A percentile compares a stretch with the other conserved stretches of the same genome.
These are phyloP conservation scores for Talaromyces sp. DNA, from an alignment of 2,329 filamentous ascomycete genomes.

Conservation along the genomic window DNA sequence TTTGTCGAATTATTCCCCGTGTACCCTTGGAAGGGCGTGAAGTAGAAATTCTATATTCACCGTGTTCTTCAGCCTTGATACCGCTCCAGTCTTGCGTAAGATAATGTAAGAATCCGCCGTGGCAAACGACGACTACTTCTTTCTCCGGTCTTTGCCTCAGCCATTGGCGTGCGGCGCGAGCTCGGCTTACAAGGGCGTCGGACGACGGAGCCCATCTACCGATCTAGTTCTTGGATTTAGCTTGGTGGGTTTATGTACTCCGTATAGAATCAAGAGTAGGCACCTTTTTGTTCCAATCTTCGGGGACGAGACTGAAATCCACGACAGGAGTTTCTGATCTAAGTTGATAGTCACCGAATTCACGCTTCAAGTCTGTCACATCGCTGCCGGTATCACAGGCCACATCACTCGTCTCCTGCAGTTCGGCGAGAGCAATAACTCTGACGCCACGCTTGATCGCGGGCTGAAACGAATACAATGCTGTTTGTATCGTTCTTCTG, in stretches of 20 bases:
- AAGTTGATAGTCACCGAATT: constrained; percentile 1
- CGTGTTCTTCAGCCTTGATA: constrained; percentile 19
- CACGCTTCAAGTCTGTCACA: constrained; percentile 9
- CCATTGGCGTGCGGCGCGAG: constrained; percentile 18
- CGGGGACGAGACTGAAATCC: constrained; percentile 15
- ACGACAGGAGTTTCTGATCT: background rate
- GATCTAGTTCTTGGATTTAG: background rate
- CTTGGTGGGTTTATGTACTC: no score
- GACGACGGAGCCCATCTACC: constrained; percentile 18
- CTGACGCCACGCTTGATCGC: constrained; percentile 15
- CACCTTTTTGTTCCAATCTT: constrained; percentile 17
- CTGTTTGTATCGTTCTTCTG: constrained; percentile 18
- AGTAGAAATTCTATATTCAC: constrained; percentile 2
- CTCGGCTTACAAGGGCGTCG: constrained; percentile 17
- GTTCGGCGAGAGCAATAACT: constrained; percentile 19
- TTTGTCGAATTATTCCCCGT: background rate
- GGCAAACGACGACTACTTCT: constrained; percentile 20
- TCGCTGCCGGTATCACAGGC: constrained; percentile 19
- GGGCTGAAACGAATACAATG: constrained; percentile 17
- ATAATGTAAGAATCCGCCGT: constrained; percentile 23
- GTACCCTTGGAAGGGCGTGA: background rate
- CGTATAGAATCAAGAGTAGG: background rate
- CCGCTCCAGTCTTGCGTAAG: constrained; percentile 22
- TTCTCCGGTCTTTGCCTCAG: constrained; percentile 19
- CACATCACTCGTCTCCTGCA: constrained; percentile 19